Evolutionary conservation across 1,284 basidiomycete species (phyloP).

Genomic region (Anthracocystis panici-leucophaei): DNA sequence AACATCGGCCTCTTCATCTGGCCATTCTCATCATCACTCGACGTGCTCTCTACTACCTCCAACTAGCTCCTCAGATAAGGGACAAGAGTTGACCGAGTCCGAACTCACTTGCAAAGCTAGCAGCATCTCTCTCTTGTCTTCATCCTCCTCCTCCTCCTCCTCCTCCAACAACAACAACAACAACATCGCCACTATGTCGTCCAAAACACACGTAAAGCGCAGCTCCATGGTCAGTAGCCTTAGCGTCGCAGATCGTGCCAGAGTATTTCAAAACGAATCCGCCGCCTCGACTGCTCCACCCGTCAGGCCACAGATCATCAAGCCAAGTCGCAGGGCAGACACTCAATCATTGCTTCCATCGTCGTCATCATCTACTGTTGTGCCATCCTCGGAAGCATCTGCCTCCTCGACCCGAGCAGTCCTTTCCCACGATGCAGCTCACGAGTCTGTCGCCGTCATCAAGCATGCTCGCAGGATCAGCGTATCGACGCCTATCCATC

Average conservation of each 20-base stretch:
- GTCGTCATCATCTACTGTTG: not conserved
- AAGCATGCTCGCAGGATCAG: conserved; percentile 32
- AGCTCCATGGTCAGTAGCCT: conserved; percentile 25
- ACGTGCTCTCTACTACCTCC: conserved; percentile 8
- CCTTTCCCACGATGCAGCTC: not conserved
- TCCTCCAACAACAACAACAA: too few species aligned
- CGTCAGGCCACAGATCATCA: not conserved
- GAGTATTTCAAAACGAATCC: conserved; percentile 14
- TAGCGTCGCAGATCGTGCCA: conserved; percentile 40
- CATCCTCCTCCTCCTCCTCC: not conserved
- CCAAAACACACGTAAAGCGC: conserved; percentile 21
- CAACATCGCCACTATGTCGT: conserved; percentile 8
- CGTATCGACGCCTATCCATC: conserved; percentile 37
- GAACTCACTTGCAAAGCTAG: conserved; percentile 16
- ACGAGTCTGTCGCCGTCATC: conserved; percentile 15
- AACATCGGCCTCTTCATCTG: not conserved
- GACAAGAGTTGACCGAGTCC: conserved; percentile 1
- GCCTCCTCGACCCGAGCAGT: conserved; percentile 3
- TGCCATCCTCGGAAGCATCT: not conserved
- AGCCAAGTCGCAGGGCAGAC: conserved; percentile 1
- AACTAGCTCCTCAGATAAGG: not conserved
- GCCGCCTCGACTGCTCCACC: not conserved
- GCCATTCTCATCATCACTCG: not conserved
- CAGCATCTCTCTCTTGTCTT: conserved; percentile 11
- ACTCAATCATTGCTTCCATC: not conserved